A percentile compares a stretch with the other conserved stretches of the same genome.
These are phyloP conservation scores for Kuraishia floccosa DNA, from an alignment of 805 yeast species.

Conservation along the genomic window DNA sequence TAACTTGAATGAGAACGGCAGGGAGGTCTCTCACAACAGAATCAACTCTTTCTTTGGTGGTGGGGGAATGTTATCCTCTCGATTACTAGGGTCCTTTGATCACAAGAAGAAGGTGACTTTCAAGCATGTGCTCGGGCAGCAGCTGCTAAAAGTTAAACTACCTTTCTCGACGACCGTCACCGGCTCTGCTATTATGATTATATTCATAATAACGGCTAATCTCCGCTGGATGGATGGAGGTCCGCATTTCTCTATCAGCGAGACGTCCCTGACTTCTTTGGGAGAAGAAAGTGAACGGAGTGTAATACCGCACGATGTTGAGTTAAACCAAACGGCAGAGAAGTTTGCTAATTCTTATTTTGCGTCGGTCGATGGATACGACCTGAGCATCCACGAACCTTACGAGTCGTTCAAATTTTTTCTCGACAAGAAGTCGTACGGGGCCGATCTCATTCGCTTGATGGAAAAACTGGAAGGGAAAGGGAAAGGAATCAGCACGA, in stretches of 20 bases:
- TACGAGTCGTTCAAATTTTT: conserved; percentile 10
- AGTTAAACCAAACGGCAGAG: neutral
- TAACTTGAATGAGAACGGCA: neutral
- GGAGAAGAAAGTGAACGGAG: no score
- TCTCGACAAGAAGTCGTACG: conserved; percentile 17
- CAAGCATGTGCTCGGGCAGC: conserved; percentile 15
- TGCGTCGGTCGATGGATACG: neutral
- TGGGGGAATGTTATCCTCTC: conserved; percentile 11
- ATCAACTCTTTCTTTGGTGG: conserved; percentile 8
- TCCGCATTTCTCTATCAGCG: neutral
- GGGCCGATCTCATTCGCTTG: conserved; percentile 10
- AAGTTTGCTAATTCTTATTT: neutral
- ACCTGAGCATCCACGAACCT: neutral
- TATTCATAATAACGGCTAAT: conserved; percentile 16
- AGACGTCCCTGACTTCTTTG: no score
- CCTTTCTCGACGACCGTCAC: conserved; percentile 23
- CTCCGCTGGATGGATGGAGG: conserved; percentile 23
- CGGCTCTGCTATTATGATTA: conserved; percentile 15
- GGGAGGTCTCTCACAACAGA: neutral
- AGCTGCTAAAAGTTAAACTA: conserved; percentile 19
- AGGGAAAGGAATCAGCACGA: no score
- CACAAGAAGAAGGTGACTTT: conserved; percentile 6
- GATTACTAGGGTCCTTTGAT: conserved; percentile 6
- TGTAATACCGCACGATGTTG: neutral
- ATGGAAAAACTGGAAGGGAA: no score